phyloP scores from a whole-genome alignment of 805 yeast genomes.

The Dipodascus geniculatus region DNA sequence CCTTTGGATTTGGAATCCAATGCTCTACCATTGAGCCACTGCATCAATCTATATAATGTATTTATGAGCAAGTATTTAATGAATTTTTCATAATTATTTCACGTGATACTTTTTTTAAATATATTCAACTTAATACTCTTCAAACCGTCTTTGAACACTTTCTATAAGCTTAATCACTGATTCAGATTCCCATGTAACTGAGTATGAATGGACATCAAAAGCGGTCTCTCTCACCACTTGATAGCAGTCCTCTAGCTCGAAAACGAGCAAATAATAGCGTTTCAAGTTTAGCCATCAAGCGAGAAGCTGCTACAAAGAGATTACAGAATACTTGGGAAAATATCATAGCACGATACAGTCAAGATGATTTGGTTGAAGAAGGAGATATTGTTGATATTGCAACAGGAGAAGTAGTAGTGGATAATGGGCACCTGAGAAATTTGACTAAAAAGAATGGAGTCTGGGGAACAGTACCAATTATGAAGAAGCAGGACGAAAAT shows the following conservation, averaged over 20 bases:
- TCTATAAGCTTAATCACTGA: too few species aligned
- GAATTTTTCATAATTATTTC: too few species aligned
- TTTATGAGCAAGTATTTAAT: too few species aligned
- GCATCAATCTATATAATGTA: neutral
- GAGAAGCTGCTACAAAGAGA: constrained; percentile 14
- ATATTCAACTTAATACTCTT: too few species aligned
- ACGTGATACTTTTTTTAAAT: too few species aligned
- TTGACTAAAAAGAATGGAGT: neutral
- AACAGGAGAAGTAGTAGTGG: constrained; percentile 52
- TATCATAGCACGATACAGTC: constrained; percentile 25
- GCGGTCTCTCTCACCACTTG: neutral
- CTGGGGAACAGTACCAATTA: neutral
- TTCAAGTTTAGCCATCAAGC: neutral
- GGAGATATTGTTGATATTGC: constrained; percentile 39
- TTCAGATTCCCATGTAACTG: too few species aligned
- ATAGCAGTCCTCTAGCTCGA: neutral
- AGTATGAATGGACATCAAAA: neutral
- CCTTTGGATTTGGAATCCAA: constrained; percentile 2
- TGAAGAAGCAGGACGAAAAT: neutral
- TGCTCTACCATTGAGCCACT: constrained; percentile 2
- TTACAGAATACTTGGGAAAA: constrained; percentile 24
- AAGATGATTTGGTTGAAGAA: constrained; percentile 21
- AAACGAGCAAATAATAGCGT: neutral
- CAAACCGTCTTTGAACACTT: too few species aligned
- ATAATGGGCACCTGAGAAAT: constrained; percentile 36